These are phyloP conservation scores for Colletotrichum sp. DNA, from an alignment of 2,329 filamentous ascomycete species.

Conservation along the genomic window DNA sequence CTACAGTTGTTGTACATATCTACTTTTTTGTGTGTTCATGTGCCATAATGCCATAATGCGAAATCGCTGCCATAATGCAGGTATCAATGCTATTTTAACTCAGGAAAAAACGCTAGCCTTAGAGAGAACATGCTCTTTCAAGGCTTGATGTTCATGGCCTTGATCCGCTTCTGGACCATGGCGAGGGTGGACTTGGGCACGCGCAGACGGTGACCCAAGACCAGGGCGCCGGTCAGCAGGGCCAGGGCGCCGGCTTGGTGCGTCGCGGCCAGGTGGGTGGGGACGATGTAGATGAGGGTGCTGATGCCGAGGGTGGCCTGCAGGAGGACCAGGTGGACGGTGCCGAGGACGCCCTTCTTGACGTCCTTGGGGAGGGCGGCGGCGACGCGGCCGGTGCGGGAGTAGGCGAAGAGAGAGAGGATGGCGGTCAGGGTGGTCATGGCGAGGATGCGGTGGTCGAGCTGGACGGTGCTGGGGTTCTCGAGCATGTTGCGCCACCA, in stretches of 20 bases:
- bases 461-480: conserved; percentile 93
- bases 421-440: conserved; percentile 86
- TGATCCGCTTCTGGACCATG: conserved; percentile 58
- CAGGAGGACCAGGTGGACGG: conserved; percentile 80
- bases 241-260: conserved; percentile 93
- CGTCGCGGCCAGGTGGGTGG: conserved; percentile 82
- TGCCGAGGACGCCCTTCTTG: conserved; percentile 72
- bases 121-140: neutral
- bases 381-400: conserved; percentile 65
- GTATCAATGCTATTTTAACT: neutral
- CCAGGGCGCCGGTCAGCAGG: conserved; percentile 79
- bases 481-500: conserved; percentile 98
- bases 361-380: conserved; percentile 66
- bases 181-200: conserved; percentile 69
- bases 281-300: conserved; percentile 93
- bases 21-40: neutral
- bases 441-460: conserved; percentile 93
- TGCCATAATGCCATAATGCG: conserved; percentile 3
- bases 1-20: conserved; percentile 13
- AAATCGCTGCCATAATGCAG: conserved; percentile 9
- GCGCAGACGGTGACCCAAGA: conserved; percentile 79
- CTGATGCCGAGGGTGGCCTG: conserved; percentile 88
- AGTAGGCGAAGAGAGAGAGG: conserved; percentile 80
- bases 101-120: neutral
- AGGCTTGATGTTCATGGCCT: conserved; percentile 10